Evolutionary conservation across 345 rosid species (phyloP).

Genomic region (Atalantia buxifolia): DNA sequence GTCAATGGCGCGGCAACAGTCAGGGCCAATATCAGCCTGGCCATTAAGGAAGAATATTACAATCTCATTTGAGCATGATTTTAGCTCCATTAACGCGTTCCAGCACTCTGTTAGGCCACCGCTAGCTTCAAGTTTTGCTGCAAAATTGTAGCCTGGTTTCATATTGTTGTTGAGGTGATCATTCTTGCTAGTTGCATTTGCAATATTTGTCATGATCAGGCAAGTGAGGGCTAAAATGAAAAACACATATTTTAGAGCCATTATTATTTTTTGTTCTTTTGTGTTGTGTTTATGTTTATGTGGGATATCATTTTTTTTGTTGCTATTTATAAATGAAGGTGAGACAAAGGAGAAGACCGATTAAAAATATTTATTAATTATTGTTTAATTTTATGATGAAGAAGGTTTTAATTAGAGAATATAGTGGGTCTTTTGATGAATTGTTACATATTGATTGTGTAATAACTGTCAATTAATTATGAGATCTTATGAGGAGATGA

Average conservation of each 20-base stretch:
- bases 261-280: neutral
- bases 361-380: too few relatives aligned
- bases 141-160: slow-evolving; percentile 22
- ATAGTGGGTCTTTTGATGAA: neutral
- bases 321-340: neutral
- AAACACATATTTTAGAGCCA: slow-evolving; percentile 18
- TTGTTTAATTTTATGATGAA: too few relatives aligned
- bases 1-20: slow-evolving; percentile 61
- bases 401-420: neutral
- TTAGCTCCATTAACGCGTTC: slow-evolving; percentile 60
- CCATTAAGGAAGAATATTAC: slow-evolving; percentile 60
- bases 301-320: neutral
- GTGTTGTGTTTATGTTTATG: neutral
- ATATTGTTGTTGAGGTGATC: neutral
- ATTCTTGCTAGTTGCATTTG: slow-evolving; percentile 13
- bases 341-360: too few relatives aligned
- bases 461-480: neutral
- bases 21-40: slow-evolving; percentile 45
- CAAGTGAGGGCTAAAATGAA: slow-evolving; percentile 15
- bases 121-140: slow-evolving; percentile 29
- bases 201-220: slow-evolving; percentile 10
- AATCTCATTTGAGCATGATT: slow-evolving; percentile 73
- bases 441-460: neutral
- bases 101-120: slow-evolving; percentile 60
- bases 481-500: neutral